Base-by-base conservation (phyloP, 495 filamentous ascomycete genomes). In the Tirmania nivea region DNA sequence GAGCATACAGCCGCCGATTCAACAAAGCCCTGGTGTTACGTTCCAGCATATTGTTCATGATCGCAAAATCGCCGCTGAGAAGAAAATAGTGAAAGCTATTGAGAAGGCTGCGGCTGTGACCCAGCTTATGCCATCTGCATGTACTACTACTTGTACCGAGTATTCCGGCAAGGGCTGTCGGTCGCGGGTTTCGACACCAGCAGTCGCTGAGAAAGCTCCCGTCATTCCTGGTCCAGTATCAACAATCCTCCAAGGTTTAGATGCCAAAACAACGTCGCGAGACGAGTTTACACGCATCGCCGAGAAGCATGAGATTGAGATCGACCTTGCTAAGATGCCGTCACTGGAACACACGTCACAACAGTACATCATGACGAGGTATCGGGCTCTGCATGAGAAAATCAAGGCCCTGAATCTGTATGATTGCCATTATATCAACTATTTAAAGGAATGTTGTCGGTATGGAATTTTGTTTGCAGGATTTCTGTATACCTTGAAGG, bases 371-470 rank as follows among this genome's bases (percentile, higher is more conserved):
- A 56, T 59, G 16, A 17, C 54, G 35, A 68, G 71, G 51, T 74
- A 72, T 62, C 66, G 66, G 16, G 52, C 39, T 4, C 60, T 74
- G 16, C 68, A 71, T 55, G 59, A 72, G 49, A 56, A 58, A 49
- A 60, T 73, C 48, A 63, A 66, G 52, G 65, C 65, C 19, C 62
- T 63, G 37, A 67, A 67, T 19, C 63, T 66, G 50, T 74, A 73
- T 57, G 54, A 66, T 20, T 74, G 71, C 55, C 62, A 56, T 37
- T 70, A 71, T 55, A 21, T 57, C 3, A 66, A 69, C 39, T 74
- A 74, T 55, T 66, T 58, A 57, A 70, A 70, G 58, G 72, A 74
- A 55, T 59, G 64, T 45, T 39, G 60, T 34, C 67, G 71, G 48
- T 73, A 71, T 50, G 51, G 55, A 10, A 49, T 55, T 20, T 55